These are phyloP conservation scores for Stagonosporopsis vannaccii DNA, from an alignment of 2,329 filamentous ascomycete species.

Conservation along the genomic window DNA sequence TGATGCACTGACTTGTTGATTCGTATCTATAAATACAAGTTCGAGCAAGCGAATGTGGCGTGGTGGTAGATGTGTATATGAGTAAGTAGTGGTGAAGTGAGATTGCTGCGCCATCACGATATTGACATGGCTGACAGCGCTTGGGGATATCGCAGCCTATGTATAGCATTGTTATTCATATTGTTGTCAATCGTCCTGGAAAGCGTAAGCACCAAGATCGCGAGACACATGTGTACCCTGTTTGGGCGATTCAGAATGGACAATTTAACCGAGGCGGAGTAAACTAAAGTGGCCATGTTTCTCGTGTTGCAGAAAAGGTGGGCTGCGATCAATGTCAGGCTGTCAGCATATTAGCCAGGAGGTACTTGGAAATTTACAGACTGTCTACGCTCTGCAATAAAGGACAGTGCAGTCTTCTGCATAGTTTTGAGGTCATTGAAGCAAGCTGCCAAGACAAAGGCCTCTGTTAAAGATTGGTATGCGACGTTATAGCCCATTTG, in stretches of 20 bases:
- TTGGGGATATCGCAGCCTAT: not conserved
- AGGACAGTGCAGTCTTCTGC: too few relatives aligned
- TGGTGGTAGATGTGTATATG: constrained; percentile 8
- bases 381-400: too few relatives aligned
- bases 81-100: constrained; percentile 16
- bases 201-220: not conserved
- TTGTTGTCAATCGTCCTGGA: not conserved
- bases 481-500: too few relatives aligned
- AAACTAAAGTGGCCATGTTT: not conserved
- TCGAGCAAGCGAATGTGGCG: constrained; percentile 17
- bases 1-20: too few relatives aligned
- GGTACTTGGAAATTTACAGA: too few relatives aligned
- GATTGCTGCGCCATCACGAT: not conserved
- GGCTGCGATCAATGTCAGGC: too few relatives aligned
- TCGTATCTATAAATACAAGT: too few relatives aligned
- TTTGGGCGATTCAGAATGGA: not conserved
- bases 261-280: not conserved
- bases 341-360: too few relatives aligned
- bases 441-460: too few relatives aligned
- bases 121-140: not conserved
- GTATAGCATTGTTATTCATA: not conserved
- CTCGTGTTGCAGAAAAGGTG: too few relatives aligned
- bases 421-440: too few relatives aligned
- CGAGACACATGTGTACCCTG: not conserved
- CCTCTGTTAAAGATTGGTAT: too few relatives aligned